Base-by-base conservation (phyloP, 2,329 filamentous ascomycete species). In the Ramichloridium luteum region DNA sequence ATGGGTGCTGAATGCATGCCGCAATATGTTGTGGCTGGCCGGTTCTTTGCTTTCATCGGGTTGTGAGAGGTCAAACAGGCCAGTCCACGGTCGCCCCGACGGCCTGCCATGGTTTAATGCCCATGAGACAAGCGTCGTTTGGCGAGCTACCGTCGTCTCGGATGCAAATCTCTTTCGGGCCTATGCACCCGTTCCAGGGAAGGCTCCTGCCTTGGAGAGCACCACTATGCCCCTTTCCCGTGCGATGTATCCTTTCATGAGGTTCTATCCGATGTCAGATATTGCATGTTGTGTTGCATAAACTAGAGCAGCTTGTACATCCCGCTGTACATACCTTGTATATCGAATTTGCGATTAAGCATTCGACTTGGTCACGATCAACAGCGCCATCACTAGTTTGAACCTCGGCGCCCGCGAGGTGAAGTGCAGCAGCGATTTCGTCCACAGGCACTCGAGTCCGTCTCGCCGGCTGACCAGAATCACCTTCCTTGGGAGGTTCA, bases 191-290 rank as follows among this genome's bases (percentile, higher is more conserved):
- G 92, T 96, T 14, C 86, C 86, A 1, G 92, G 90, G 51, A 98
- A 98, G 2, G 90, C 88, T 28, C 82, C 84, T 36, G 72, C 80
- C 58, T 94, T 96, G 57, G 84, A 94, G 35, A 98, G 62, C 13
- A 98, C 90, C 16, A 98, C 80, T 45, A 86, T 86, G 18, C 80
- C 80, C 45, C 81, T 75, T 46, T 93, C 86, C 33, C 88, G 79
- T 17, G 88, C 79, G 45, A 98, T 98, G 59, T 98, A 98, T 25
- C 92, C 90, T 60, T 96, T 98, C 82, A 98, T 93, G 14, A 90
- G 67, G 37, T 80, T 81, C 84, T 93, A 45, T 28, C 27, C 6
- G 11, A 9, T 30, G 28, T 28, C n/a, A 27, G 13, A 30, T 16
- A 17, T 18, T 2, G 25, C 17, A 23, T 28, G 20, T 22, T 34